Evolutionary conservation across 208 protist species (phyloP).

Genomic region (Trypanosoma melophagium): DNA sequence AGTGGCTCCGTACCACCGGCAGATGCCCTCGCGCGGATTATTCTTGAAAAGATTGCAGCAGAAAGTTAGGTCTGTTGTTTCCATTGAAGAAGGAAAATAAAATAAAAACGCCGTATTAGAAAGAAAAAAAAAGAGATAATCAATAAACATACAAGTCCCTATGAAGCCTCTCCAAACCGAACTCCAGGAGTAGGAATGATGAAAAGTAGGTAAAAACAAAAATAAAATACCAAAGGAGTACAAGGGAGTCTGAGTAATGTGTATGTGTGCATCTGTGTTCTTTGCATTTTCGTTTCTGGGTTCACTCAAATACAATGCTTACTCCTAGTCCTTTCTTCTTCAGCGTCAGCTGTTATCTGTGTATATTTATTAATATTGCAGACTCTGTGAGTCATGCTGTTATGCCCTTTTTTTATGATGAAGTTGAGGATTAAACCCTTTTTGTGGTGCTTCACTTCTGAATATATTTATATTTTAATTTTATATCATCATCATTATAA

Average conservation of each 20-base stretch:
- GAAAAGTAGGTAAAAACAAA: background rate
- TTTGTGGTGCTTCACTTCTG: conserved; percentile 20
- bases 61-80: background rate
- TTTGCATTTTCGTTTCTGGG: background rate
- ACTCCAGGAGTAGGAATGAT: background rate
- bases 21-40: conserved; percentile 29
- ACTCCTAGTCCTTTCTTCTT: background rate
- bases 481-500: background rate
- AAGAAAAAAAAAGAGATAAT: too few species aligned
- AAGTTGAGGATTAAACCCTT: conserved; percentile 23
- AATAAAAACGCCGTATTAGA: too few species aligned
- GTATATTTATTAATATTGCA: background rate
- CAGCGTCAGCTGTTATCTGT: background rate
- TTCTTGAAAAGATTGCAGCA: conserved; percentile 1
- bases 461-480: conserved; percentile 15
- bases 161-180: background rate
- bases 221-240: background rate
- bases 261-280: background rate
- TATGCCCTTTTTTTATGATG: conserved; percentile 17
- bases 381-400: conserved; percentile 1
- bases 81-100: conserved; percentile 29
- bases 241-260: background rate
- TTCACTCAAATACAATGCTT: background rate
- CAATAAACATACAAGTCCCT: too few species aligned
- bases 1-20: conserved; percentile 30